Evolutionary conservation across 2,329 filamentous ascomycete species (phyloP), one percentile per base, ranked within the genome.

Genomic region (Colletotrichum liriopes): DNA sequence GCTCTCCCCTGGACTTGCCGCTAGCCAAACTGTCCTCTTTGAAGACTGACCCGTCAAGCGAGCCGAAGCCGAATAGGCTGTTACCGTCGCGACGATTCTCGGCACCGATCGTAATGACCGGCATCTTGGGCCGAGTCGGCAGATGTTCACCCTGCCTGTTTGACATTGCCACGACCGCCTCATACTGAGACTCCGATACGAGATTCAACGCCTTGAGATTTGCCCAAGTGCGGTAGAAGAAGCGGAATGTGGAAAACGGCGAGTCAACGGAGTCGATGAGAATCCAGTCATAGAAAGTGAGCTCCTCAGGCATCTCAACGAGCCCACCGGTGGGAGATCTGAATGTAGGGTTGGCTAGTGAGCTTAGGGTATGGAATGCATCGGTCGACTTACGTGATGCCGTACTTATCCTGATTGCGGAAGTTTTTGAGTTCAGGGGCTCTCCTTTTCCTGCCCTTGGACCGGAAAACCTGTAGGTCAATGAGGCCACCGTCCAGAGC

Each of bases 401-500:
- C 88, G 75, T 88, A 89, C 11, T 80, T 78, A 23, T 86, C 83
- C 71, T 88, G 86, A 49, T 79, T 79, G 55, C 84, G 84, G 72
- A 86, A 88, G n/a, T 80, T 77, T 14, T 81, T 77, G 32, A 88
- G 77, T 20, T 79, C 80, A 14, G 84, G 83, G 5, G 84, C 81
- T 56, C 82, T 82, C 72, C 84, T 80, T 67, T 79, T 83, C 51
- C 87, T 83, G 7, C 84, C 84, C 66, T 80, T 84, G n/a, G 88
- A 86, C 32, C 88, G 84, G 75, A 88, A 89, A 12, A 85, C 84
- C 45, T 84, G 83, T 3, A 90, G 78, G 73, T 90, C 87, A 59
- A 91, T 87, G 2, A 89, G 76, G 1, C 89, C 89, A 14, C 88
- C 89, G 75, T 90, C 86, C 59, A 86, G 83, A 11, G 86, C 87